These are phyloP conservation scores for Endocarpon pusillum DNA, from an alignment of 495 filamentous ascomycete species.

Conservation along the genomic window DNA sequence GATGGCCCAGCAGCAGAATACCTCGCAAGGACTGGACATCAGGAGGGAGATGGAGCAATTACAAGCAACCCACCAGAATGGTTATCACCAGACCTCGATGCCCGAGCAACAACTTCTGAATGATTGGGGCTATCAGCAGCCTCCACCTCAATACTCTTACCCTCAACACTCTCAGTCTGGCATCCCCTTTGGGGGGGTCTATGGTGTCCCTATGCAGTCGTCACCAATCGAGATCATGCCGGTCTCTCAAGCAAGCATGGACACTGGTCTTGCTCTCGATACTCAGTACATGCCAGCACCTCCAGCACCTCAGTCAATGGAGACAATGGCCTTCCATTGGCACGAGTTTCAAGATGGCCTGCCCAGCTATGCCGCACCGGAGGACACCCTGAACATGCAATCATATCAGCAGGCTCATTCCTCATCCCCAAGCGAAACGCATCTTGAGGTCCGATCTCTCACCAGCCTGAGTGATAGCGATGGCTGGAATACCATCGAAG, in stretches of 20 bases:
- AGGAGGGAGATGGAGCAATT: conserved; percentile 26
- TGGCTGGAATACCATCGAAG: conserved; percentile 64
- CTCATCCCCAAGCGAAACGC: conserved; percentile 68
- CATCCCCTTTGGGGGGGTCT: conserved; percentile 29
- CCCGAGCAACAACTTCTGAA: conserved; percentile 28
- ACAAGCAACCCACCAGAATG: conserved; percentile 31
- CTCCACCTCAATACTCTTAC: conserved; percentile 33
- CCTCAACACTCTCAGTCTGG: conserved; percentile 29
- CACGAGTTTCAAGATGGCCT: conserved; percentile 51
- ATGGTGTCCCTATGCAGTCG: conserved; percentile 33
- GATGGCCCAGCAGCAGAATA: conserved; percentile 21
- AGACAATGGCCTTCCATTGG: conserved; percentile 54
- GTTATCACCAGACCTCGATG: conserved; percentile 26
- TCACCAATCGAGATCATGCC: conserved; percentile 56
- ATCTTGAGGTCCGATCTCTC: conserved; percentile 67
- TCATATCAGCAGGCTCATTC: no score
- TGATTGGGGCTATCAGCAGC: conserved; percentile 36
- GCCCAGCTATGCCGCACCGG: conserved; percentile 30
- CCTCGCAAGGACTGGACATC: conserved; percentile 17
- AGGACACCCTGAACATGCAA: conserved; percentile 24
- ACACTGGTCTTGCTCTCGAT: conserved; percentile 46
- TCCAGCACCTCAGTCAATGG: conserved; percentile 42
- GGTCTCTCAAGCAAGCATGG: conserved; percentile 46
- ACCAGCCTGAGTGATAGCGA: conserved; percentile 63
- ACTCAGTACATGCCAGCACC: conserved; percentile 49